These are phyloP conservation scores for Mycena venus DNA, from an alignment of 768 basidiomycete genomes.

Conservation along the genomic window DNA sequence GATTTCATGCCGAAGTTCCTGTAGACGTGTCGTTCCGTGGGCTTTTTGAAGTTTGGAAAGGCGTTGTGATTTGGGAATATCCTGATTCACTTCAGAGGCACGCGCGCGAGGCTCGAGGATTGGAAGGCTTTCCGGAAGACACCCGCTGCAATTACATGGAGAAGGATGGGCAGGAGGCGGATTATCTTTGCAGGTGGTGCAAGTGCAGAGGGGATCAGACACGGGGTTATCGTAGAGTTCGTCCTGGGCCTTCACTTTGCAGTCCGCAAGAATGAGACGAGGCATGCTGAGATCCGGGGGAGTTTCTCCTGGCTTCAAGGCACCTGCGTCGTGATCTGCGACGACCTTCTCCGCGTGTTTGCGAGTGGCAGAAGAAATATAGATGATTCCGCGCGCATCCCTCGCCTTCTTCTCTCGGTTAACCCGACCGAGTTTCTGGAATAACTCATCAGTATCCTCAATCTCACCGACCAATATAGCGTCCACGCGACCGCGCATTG, in stretches of 20 bases:
- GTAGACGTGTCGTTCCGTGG: background rate
- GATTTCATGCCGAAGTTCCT: background rate
- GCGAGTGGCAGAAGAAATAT: slow-evolving; percentile 6
- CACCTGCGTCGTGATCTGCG: slow-evolving; percentile 24
- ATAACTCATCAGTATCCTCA: background rate
- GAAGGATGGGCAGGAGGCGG: background rate
- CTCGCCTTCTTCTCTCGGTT: slow-evolving; percentile 23
- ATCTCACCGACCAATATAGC: background rate
- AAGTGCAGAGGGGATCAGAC: background rate
- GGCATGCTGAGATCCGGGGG: background rate
- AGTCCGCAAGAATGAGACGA: background rate
- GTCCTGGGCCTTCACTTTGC: background rate
- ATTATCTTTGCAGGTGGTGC: background rate
- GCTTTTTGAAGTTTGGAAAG: background rate
- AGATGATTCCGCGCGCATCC: slow-evolving; percentile 33
- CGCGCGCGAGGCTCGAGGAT: background rate
- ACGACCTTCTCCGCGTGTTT: slow-evolving; percentile 11
- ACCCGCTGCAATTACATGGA: background rate
- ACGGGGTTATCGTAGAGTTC: background rate
- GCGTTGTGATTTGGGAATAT: background rate
- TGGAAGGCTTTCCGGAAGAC: background rate
- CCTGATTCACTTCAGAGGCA: background rate
- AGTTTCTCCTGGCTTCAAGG: background rate
- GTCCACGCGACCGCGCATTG: background rate
- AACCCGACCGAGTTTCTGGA: slow-evolving; percentile 37